Evolutionary conservation across 2,329 filamentous ascomycete genomes (phyloP).

Genomic region (Penicillium sp.): DNA sequence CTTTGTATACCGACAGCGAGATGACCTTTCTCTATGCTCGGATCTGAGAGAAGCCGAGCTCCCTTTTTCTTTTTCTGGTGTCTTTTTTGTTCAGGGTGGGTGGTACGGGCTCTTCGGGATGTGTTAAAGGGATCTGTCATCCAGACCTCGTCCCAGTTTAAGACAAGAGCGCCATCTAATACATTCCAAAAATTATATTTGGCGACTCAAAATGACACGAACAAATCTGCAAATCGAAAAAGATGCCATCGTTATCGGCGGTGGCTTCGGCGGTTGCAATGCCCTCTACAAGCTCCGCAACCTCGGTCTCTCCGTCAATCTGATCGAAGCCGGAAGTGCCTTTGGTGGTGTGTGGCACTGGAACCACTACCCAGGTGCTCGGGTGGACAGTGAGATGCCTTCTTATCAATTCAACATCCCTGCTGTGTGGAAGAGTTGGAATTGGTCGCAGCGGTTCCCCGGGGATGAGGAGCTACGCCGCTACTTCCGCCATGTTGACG

Average conservation of each 20-base stretch:
- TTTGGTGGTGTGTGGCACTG: conserved; percentile 50
- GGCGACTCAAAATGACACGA: neutral
- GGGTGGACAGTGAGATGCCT: conserved; percentile 51
- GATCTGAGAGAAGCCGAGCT: neutral
- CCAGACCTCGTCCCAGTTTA: neutral
- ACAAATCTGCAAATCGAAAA: neutral
- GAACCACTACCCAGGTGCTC: conserved; percentile 48
- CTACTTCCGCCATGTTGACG: conserved; percentile 52
- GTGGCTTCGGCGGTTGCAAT: conserved; percentile 42
- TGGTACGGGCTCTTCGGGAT: too few species aligned
- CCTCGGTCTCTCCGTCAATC: conserved; percentile 37
- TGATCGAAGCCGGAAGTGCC: conserved; percentile 41
- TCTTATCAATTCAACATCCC: conserved; percentile 57
- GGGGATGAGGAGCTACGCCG: conserved; percentile 40
- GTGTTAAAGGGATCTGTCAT: neutral
- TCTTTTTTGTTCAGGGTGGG: too few species aligned
- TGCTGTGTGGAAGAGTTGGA: conserved; percentile 49
- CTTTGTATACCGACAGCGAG: neutral
- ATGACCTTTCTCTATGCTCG: neutral
- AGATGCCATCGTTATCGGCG: conserved; percentile 45
- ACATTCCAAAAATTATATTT: neutral
- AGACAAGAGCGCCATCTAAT: neutral
- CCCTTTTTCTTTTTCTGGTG: neutral
- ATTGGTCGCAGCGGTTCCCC: conserved; percentile 41
- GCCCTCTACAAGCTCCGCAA: conserved; percentile 41